A percentile compares a stretch with the other conserved stretches of the same genome.
Conservation (phyloP, 2,329 filamentous ascomycete genomes). For the Aspergillus sp. region DNA sequence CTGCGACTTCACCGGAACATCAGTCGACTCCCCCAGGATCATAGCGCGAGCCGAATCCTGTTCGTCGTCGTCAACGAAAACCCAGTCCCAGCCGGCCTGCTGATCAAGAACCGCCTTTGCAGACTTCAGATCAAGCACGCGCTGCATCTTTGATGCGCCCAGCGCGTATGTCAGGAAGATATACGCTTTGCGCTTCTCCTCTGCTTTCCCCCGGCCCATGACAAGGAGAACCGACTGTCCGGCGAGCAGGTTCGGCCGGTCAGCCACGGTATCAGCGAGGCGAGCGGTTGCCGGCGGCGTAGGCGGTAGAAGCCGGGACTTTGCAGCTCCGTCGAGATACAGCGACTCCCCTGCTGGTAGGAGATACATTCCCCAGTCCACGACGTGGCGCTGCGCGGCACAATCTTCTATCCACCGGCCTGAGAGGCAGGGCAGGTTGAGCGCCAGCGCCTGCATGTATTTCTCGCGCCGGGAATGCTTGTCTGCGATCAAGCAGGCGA, state of each 20-base stretch:
- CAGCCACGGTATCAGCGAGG: constrained; percentile 49
- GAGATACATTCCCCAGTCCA: constrained; percentile 73
- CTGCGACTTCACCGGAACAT: constrained; percentile 18
- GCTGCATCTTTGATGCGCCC: constrained; percentile 58
- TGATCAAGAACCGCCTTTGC: constrained; percentile 52
- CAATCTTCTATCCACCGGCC: constrained; percentile 73
- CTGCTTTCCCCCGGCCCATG: constrained; percentile 53
- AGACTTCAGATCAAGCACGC: constrained; percentile 56
- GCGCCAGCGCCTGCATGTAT: constrained; percentile 86
- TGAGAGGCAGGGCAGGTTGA: constrained; percentile 78
- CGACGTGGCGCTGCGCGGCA: constrained; percentile 48
- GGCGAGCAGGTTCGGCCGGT: constrained; percentile 54
- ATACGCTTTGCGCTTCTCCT: constrained; percentile 60
- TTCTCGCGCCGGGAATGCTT: constrained; percentile 78
- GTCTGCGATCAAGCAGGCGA: constrained; percentile 79
- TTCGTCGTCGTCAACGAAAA: constrained; percentile 64
- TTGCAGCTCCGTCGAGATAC: constrained; percentile 65
- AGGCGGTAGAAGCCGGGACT: constrained; percentile 58
- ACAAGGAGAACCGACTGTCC: constrained; percentile 63
- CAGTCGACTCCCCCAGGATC: constrained; percentile 11
- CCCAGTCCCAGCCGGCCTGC: constrained; percentile 55
- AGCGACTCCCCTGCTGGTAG: constrained; percentile 74
- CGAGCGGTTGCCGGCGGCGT: constrained; percentile 51
- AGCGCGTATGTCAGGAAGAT: constrained; percentile 71
- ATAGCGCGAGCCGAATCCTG: constrained; percentile 46